Percentiles rank a stretch among this genome's conserved stretches.
These are phyloP conservation scores for Volutella citrinella DNA, from an alignment of 2,329 filamentous ascomycete genomes.

Conservation along the genomic window DNA sequence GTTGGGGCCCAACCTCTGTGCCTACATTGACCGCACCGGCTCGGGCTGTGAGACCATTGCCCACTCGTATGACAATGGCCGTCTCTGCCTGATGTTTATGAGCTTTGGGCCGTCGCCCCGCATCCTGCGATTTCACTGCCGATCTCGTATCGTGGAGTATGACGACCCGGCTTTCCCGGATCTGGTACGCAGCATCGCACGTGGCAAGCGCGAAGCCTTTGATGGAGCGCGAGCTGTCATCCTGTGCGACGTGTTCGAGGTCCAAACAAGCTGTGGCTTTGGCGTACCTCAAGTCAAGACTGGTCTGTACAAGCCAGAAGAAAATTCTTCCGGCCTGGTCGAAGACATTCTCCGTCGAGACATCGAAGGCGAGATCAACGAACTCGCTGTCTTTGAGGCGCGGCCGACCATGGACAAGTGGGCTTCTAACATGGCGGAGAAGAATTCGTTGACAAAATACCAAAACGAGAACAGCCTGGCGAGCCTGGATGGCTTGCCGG, in stretches of 20 bases:
- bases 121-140: slow-evolving; percentile 64
- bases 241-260: slow-evolving; percentile 59
- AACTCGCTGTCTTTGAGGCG: slow-evolving; percentile 46
- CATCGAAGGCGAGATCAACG: slow-evolving; percentile 25
- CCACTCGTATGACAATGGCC: slow-evolving; percentile 73
- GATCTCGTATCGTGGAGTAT: slow-evolving; percentile 57
- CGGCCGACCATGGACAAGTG: slow-evolving; percentile 55
- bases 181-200: slow-evolving; percentile 43
- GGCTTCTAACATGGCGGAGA: slow-evolving; percentile 45
- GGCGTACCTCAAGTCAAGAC: slow-evolving; percentile 55
- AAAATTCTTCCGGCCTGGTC: slow-evolving; percentile 15
- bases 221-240: slow-evolving; percentile 59
- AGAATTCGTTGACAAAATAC: slow-evolving; percentile 51
- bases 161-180: slow-evolving; percentile 47
- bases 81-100: slow-evolving; percentile 72
- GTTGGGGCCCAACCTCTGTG: slow-evolving; percentile 55
- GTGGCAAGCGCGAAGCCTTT: slow-evolving; percentile 34
- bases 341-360: slow-evolving; percentile 25
- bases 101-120: slow-evolving; percentile 58
- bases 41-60: slow-evolving; percentile 74
- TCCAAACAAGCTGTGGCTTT: slow-evolving; percentile 66
- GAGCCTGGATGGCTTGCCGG: slow-evolving; percentile 59
- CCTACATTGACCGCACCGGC: slow-evolving; percentile 72
- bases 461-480: slow-evolving; percentile 52
- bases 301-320: slow-evolving; percentile 32